Evolutionary conservation across 495 filamentous ascomycete species (phyloP).

Genomic region (Bathelium albidoporum): DNA sequence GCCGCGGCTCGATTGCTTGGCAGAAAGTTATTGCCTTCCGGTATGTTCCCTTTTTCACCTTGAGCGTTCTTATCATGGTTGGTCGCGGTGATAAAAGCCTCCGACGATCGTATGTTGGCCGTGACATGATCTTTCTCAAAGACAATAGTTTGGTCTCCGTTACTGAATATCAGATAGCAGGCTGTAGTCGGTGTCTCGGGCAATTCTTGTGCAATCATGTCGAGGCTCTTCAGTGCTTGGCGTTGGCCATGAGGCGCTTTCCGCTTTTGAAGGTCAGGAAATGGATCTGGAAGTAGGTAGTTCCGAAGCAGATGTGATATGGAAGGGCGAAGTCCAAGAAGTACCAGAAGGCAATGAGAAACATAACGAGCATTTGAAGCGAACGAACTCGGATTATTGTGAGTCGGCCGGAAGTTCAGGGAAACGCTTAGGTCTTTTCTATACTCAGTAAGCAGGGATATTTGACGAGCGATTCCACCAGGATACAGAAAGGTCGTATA

Average conservation of each 20-base stretch:
- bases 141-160: conserved; percentile 35
- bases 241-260: background rate
- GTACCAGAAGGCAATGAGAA: conserved; percentile 42
- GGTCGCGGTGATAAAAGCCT: conserved; percentile 45
- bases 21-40: background rate
- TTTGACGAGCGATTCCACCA: too few species aligned
- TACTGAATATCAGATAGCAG: conserved; percentile 49
- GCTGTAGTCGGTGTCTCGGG: conserved; percentile 38
- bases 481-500: too few species aligned
- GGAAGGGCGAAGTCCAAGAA: conserved; percentile 47
- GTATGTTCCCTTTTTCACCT: background rate
- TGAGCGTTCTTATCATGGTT: conserved; percentile 41
- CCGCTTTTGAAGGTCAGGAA: background rate
- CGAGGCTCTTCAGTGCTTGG: background rate
- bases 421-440: conserved; percentile 44
- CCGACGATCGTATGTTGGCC: conserved; percentile 31
- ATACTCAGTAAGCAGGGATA: conserved; percentile 7
- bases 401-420: conserved; percentile 54
- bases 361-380: conserved; percentile 35
- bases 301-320: conserved; percentile 45
- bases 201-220: conserved; percentile 25
- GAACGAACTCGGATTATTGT: conserved; percentile 33
- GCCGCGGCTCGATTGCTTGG: background rate
- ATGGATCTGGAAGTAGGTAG: conserved; percentile 30
- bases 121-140: conserved; percentile 50